These are phyloP conservation scores for Ustanciosporium gigantosporum DNA, from an alignment of 1,284 basidiomycete genomes.

Conservation along the genomic window DNA sequence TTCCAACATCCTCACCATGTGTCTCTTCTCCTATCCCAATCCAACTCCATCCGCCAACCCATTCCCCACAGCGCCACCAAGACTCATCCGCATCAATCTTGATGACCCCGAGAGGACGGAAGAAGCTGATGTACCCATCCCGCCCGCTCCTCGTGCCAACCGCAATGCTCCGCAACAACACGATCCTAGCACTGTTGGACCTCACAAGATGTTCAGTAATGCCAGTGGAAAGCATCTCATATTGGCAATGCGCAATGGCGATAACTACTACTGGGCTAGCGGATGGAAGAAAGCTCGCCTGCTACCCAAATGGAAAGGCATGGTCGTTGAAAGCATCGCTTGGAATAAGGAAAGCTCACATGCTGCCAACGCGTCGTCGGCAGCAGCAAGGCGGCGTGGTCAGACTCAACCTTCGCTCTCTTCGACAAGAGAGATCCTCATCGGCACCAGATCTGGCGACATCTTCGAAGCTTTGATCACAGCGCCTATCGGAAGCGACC, in stretches of 20 bases:
- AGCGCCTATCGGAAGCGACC: slow-evolving; percentile 62
- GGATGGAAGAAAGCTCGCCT: slow-evolving; percentile 50
- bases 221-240: slow-evolving; percentile 88
- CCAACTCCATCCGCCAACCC: slow-evolving; percentile 10
- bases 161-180: slow-evolving; percentile 34
- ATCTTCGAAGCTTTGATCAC: slow-evolving; percentile 69
- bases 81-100: slow-evolving; percentile 55
- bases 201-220: slow-evolving; percentile 65
- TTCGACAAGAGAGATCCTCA: slow-evolving; percentile 77
- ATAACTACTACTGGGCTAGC: slow-evolving; percentile 80
- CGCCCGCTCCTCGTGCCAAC: slow-evolving; percentile 35
- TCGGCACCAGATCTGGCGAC: slow-evolving; percentile 69
- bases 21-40: slow-evolving; percentile 41
- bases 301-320: slow-evolving; percentile 72
- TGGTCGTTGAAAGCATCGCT: slow-evolving; percentile 81
- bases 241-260: slow-evolving; percentile 80
- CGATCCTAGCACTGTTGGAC: slow-evolving; percentile 38
- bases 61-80: slow-evolving; percentile 28
- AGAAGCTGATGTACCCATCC: slow-evolving; percentile 54
- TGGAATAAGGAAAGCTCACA: slow-evolving; percentile 69
- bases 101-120: slow-evolving; percentile 53
- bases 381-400: slow-evolving; percentile 5
- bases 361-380: background rate
- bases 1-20: slow-evolving; percentile 57
- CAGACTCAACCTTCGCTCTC: slow-evolving; percentile 8